Evolutionary conservation across 192 early-diverging fungal genomes (phyloP).

Genomic region (Coemansia sp.): DNA sequence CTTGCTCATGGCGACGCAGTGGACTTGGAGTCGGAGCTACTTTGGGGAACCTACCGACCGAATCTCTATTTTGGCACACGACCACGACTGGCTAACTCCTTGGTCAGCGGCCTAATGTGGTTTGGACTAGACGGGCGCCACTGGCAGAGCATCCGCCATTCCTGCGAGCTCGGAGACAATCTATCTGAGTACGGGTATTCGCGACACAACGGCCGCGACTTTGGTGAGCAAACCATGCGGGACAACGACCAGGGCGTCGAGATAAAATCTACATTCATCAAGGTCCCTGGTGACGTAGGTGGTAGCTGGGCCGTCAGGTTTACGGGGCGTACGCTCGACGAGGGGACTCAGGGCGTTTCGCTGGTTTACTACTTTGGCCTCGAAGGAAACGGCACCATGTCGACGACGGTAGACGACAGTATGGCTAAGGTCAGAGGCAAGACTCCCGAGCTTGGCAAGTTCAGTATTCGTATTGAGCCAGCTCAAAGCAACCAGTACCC

Average conservation of each 20-base stretch:
- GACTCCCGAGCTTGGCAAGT: conserved; percentile 70
- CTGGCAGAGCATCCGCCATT: conserved; percentile 72
- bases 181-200: conserved; percentile 80
- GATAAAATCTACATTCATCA: conserved; percentile 30
- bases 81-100: conserved; percentile 67
- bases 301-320: conserved; percentile 56
- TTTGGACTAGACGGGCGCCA: conserved; percentile 65
- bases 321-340: conserved; percentile 58
- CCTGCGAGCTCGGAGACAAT: conserved; percentile 86
- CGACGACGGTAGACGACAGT: conserved; percentile 37
- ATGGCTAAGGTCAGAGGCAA: conserved; percentile 55
- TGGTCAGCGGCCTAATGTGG: conserved; percentile 96
- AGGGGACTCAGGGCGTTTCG: conserved; percentile 52
- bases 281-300: conserved; percentile 56
- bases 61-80: conserved; percentile 92
- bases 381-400: conserved; percentile 67
- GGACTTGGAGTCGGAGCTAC: conserved; percentile 55
- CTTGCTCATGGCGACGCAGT: neutral
- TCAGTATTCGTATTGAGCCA: conserved; percentile 48
- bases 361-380: conserved; percentile 77
- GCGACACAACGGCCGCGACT: conserved; percentile 81
- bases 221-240: conserved; percentile 63
- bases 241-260: conserved; percentile 35
- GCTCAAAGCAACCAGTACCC: conserved; percentile 23
- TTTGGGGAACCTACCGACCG: conserved; percentile 90